A percentile compares a stretch with the other conserved stretches of the same genome.
These are phyloP conservation scores for Flaveria bidentis DNA, from an alignment of 129 eudicot species.

Conservation along the genomic window DNA sequence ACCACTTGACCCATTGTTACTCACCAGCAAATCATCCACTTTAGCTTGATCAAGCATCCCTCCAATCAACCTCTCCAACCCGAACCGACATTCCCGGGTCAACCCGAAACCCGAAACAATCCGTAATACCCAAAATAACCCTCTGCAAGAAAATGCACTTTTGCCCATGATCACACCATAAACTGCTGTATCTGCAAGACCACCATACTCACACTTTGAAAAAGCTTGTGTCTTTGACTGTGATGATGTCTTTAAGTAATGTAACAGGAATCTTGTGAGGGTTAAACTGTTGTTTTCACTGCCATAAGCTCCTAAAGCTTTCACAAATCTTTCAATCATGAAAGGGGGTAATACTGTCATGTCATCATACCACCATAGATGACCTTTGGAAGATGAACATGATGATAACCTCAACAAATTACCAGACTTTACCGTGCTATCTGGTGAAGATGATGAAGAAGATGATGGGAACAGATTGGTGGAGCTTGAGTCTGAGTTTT, in stretches of 20 bases:
- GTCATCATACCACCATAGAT: constrained; percentile 88
- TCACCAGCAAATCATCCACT: constrained; percentile 74
- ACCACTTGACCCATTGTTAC: constrained; percentile 48
- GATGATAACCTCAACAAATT: constrained; percentile 34
- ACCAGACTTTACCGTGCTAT: constrained; percentile 38
- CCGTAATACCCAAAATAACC: constrained; percentile 69
- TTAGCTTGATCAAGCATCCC: constrained; percentile 80
- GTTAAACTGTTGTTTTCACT: constrained; percentile 61
- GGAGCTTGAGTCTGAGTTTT: constrained; percentile 58
- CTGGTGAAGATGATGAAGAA: constrained; percentile 65
- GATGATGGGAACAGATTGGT: constrained; percentile 39
- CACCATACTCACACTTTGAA: constrained; percentile 46
- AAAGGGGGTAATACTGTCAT: constrained; percentile 59
- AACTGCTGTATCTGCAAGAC: constrained; percentile 74
- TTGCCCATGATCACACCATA: constrained; percentile 71
- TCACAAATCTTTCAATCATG: constrained; percentile 51
- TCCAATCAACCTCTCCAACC: constrained; percentile 73
- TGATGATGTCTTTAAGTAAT: constrained; percentile 58
- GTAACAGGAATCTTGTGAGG: constrained; percentile 73
- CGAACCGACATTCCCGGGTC: constrained; percentile 48
- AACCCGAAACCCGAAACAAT: constrained; percentile 64
- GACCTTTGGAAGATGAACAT: constrained; percentile 36
- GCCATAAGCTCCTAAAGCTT: constrained; percentile 63
- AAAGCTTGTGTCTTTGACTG: constrained; percentile 29
- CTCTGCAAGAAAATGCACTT: constrained; percentile 73